Evolutionary conservation across 2,329 filamentous ascomycete species (phyloP).

Genomic region (Aspergillus ochraceus): DNA sequence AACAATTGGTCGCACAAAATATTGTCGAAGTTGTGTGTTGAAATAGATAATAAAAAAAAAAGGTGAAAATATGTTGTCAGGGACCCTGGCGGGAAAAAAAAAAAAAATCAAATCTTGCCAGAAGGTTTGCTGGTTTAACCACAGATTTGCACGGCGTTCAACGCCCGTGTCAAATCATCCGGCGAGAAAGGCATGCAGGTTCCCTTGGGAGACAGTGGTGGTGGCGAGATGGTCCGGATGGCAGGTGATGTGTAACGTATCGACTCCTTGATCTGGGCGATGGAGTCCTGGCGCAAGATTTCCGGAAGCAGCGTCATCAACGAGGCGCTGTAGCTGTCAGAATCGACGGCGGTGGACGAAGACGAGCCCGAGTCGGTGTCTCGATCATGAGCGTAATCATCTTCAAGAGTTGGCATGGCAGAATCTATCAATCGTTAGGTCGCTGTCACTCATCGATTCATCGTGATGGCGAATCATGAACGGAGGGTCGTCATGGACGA

Average conservation of each 20-base stretch:
- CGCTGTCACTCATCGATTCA: not conserved
- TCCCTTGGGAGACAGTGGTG: constrained; percentile 23
- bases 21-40: constrained; percentile 6
- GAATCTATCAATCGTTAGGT: not conserved
- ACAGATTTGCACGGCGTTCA: constrained; percentile 38
- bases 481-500: not conserved
- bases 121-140: constrained; percentile 12
- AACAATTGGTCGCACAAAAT: not conserved
- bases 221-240: constrained; percentile 27
- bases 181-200: constrained; percentile 34
- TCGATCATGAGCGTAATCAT: constrained; percentile 24
- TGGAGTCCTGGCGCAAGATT: constrained; percentile 27
- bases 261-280: constrained; percentile 33
- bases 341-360: constrained; percentile 37
- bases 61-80: not conserved
- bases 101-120: constrained; percentile 7
- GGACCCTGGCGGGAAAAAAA: constrained; percentile 2
- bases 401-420: not conserved
- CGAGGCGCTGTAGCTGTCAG: constrained; percentile 36
- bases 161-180: constrained; percentile 37
- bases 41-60: constrained; percentile 3
- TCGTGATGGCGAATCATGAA: too few species aligned
- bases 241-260: constrained; percentile 33
- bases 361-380: constrained; percentile 32
- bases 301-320: constrained; percentile 36